A percentile compares a stretch with the other conserved stretches of the same genome.
Conservation (phyloP, 331 rosid species). For the Saraca asoca region DNA sequence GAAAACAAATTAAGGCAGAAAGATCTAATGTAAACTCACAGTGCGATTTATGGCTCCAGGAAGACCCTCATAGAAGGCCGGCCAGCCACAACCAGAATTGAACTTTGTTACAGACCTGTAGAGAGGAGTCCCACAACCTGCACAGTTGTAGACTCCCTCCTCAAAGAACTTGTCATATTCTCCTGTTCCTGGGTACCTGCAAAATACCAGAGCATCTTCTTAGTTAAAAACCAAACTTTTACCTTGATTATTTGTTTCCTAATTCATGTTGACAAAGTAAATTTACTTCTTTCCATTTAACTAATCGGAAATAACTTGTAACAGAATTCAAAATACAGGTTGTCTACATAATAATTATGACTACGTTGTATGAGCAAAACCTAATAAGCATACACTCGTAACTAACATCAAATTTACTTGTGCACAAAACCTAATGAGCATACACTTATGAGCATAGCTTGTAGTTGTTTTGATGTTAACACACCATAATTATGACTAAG, state of each 20-base stretch:
- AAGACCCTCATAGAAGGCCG: slow-evolving; percentile 85
- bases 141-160: slow-evolving; percentile 74
- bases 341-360: no score
- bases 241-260: slow-evolving; percentile 8
- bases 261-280: no score
- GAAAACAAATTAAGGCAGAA: neutral
- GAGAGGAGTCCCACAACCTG: slow-evolving; percentile 75
- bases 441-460: no score
- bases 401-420: no score
- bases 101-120: slow-evolving; percentile 76
- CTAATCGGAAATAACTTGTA: no score
- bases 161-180: slow-evolving; percentile 68
- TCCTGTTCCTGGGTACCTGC: slow-evolving; percentile 79
- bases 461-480: no score
- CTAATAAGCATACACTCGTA: no score
- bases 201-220: slow-evolving; percentile 24
- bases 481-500: no score
- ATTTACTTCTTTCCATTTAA: no score
- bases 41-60: slow-evolving; percentile 71
- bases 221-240: slow-evolving; percentile 3
- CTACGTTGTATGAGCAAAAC: no score
- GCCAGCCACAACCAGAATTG: slow-evolving; percentile 90
- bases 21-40: slow-evolving; percentile 38
- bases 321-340: no score
- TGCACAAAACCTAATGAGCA: no score